Base-by-base conservation (phyloP, 176 grass and related monocot genomes). In the Phyllostachys edulis region DNA sequence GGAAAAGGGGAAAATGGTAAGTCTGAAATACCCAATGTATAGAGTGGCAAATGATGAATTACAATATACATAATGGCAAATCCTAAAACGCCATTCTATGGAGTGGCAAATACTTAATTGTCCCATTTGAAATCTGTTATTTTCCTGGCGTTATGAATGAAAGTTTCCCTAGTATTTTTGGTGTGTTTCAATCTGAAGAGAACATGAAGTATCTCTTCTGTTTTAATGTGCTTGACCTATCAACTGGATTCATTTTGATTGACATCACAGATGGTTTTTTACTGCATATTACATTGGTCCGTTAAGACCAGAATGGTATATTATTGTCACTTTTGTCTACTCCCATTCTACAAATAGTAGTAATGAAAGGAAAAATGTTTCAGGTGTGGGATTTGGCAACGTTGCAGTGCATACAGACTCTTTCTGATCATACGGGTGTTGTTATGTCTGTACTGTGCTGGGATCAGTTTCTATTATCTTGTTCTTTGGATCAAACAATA, bases 401-500 rank as follows among this genome's bases (percentile, higher is more conserved):
- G 7, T 81, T 99, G 76, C 97, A 94, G 78, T 96, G 97, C 52
- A 78, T 96, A 80, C 97, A 96, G 75, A 99, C 91, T 5, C 97
- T 99, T 78, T 89, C 90, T 69, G 93, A 94, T 67, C 97, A 99
- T 80, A 89, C 88, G 4, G 84, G 76, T 63, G 90, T 91, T 65
- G 93, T 99, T 45, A 99, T 96, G 93, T 94, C 93, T 84, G 67
- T 99, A 44, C 82, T 99, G 42, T 96, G 93, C 79, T 99, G 97
- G 97, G 93, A 99, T 76, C 91, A 99, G 44, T 99, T 99, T 86
- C 87, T 99, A 59, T 82, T 99, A 86, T 99, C 97, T 11, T 99
- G 90, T 84, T 99, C 97, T 54, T 89, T 99, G 85, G 97, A 99
- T 74, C 80, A 74, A 80, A 94, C 97, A 77, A 85, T 99, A 90